phyloP scores from a whole-genome alignment of 768 basidiomycete species.

The Leccinum pellstonianum region DNA sequence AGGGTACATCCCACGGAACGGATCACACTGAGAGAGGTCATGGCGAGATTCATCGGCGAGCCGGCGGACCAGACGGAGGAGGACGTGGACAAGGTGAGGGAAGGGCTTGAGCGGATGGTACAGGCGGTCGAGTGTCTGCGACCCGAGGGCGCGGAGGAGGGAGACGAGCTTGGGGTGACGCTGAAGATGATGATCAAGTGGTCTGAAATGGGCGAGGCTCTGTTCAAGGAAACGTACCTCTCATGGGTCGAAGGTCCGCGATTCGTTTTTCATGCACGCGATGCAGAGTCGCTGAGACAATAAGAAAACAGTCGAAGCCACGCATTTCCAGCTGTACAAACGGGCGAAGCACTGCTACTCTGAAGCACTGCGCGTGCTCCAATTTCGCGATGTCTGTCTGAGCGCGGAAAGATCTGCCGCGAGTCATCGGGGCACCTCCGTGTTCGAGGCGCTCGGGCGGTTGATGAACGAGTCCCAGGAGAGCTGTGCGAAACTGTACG shows the following conservation, averaged over 20 bases:
- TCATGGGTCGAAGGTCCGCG: slow-evolving; percentile 76
- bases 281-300: neutral
- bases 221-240: slow-evolving; percentile 68
- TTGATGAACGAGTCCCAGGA: slow-evolving; percentile 80
- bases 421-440: slow-evolving; percentile 20
- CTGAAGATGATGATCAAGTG: slow-evolving; percentile 71
- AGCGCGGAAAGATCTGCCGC: slow-evolving; percentile 31
- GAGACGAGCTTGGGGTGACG: slow-evolving; percentile 59
- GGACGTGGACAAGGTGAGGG: slow-evolving; percentile 43
- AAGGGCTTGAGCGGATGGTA: slow-evolving; percentile 46
- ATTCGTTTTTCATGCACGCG: neutral
- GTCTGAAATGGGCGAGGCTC: slow-evolving; percentile 52
- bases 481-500: slow-evolving; percentile 65
- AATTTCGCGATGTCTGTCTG: slow-evolving; percentile 70
- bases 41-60: slow-evolving; percentile 55
- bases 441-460: slow-evolving; percentile 55
- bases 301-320: slow-evolving; percentile 56
- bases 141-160: slow-evolving; percentile 36
- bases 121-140: slow-evolving; percentile 53
- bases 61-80: slow-evolving; percentile 38
- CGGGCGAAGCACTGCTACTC: slow-evolving; percentile 78
- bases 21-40: slow-evolving; percentile 65
- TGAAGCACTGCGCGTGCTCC: slow-evolving; percentile 78
- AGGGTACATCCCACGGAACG: slow-evolving; percentile 38
- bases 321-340: slow-evolving; percentile 79